These are phyloP conservation scores for Thermothielavioides terrestris DNA, from an alignment of 495 filamentous ascomycete species.

Conservation along the genomic window DNA sequence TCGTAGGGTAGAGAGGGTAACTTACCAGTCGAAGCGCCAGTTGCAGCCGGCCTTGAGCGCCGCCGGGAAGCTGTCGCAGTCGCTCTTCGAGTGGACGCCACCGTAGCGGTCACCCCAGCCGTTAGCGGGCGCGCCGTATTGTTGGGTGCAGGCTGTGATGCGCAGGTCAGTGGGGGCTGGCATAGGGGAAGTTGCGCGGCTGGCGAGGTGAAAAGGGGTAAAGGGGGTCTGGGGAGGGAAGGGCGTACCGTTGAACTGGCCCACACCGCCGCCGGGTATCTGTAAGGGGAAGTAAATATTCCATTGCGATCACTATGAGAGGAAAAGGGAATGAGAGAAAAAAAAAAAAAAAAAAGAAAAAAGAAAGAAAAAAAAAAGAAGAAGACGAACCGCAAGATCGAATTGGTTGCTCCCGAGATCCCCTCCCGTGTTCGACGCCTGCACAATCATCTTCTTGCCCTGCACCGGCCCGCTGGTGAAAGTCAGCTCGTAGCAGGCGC, in stretches of 20 bases:
- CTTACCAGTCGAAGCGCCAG: slow-evolving; percentile 56
- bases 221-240: not conserved
- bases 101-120: slow-evolving; percentile 58
- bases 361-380: not conserved
- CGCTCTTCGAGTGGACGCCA: slow-evolving; percentile 42
- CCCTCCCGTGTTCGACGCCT: slow-evolving; percentile 58
- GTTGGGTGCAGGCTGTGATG: slow-evolving; percentile 40
- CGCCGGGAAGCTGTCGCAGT: slow-evolving; percentile 48
- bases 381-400: slow-evolving; percentile 44
- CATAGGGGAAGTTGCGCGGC: too few relatives aligned
- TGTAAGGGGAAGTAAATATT: slow-evolving; percentile 8
- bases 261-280: slow-evolving; percentile 62
- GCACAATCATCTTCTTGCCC: slow-evolving; percentile 59
- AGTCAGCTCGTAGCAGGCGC: slow-evolving; percentile 58
- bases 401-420: slow-evolving; percentile 54
- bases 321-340: not conserved
- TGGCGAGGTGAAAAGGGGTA: too few relatives aligned
- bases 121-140: slow-evolving; percentile 50
- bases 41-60: slow-evolving; percentile 54
- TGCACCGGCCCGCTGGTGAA: slow-evolving; percentile 49
- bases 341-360: not conserved
- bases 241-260: slow-evolving; percentile 46
- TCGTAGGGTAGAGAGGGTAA: not conserved
- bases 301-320: too few relatives aligned
- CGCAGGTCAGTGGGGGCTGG: slow-evolving; percentile 17